Evolutionary conservation across 1,139 yeast species (phyloP).

Genomic region (Kodamaea sp.): DNA sequence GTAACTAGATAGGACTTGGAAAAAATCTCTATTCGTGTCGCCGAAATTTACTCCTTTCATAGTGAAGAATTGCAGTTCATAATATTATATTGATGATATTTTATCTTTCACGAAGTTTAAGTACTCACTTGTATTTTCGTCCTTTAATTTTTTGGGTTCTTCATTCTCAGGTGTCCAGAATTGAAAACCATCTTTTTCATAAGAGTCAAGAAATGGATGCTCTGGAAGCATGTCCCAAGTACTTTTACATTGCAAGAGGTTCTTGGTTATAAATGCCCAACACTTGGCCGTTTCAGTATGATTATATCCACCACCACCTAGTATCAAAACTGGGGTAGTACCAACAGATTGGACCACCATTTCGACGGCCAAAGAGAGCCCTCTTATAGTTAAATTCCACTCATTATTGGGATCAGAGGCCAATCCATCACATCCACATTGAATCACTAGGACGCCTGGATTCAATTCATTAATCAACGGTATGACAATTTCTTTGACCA

Average conservation of each 20-base stretch:
- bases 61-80: no score
- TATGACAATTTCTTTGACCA: conserved; percentile 43
- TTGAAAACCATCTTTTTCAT: conserved; percentile 47
- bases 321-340: conserved; percentile 40
- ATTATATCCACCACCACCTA: conserved; percentile 84
- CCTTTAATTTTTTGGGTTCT: conserved; percentile 35
- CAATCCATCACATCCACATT: conserved; percentile 75
- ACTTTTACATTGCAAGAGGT: conserved; percentile 18
- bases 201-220: conserved; percentile 46
- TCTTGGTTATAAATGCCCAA: conserved; percentile 59
- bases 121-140: conserved; percentile 36
- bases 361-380: conserved; percentile 42
- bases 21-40: no score
- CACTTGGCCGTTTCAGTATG: conserved; percentile 63
- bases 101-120: no score
- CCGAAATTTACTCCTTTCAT: no score
- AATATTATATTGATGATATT: no score
- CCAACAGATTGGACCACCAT: conserved; percentile 28
- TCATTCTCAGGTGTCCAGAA: conserved; percentile 47
- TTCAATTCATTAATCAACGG: conserved; percentile 40
- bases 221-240: conserved; percentile 53
- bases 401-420: conserved; percentile 55
- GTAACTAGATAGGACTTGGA: not conserved
- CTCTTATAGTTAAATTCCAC: conserved; percentile 67
- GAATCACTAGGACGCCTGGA: conserved; percentile 61